Evolutionary conservation across 2,329 filamentous ascomycete species (phyloP), one percentile per base, ranked within the genome.

Genomic region (Ceratocystis cubensis): DNA sequence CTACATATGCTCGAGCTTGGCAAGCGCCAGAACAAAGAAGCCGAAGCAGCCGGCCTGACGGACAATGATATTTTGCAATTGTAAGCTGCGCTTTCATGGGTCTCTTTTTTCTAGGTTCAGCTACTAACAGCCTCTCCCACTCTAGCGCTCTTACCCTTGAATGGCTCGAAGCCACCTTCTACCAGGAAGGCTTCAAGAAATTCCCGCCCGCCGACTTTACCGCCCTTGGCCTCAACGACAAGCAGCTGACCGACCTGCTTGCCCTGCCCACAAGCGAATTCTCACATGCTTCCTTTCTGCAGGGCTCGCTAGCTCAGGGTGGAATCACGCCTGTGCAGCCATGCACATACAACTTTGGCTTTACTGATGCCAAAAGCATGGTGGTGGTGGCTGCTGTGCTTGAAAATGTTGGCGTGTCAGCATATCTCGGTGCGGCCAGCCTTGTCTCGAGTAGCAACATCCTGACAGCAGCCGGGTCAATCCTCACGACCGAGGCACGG

Each of bases 361-460:
- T 88, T 74, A 85, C 83, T 63, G 82, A 85, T 71, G 85, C 86
- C 61, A 77, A 79, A 25, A 76, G 78, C 72, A 90, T 91, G 84
- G 81, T 91, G 46, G 82, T 81, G 63, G 88, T 85, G 2, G 88
- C 87, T 15, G 81, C 82, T 70, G 78, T 90, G 25, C 83, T 91
- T 67, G 88, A 91, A 75, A 87, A 83, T 72, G 81, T 89, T 67
- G 87, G 87, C 74, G 81, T 90, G 41, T 87, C 85, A n/a, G 87
- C 87, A 69, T 87, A 86, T 75, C 82, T 90, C 15, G 88, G 87
- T 68, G 88, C 86, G 30, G 87, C 86, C 15, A 84, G 86, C 3
- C 78, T 89, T 41, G 75, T 91, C 69, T 79, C 81, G 59, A 79
- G 80, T 66, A 77, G 80, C 63, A 78, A 78, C 63, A 82, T 89